Conservation (phyloP, 1,284 basidiomycete genomes). For the Ustilago curta region DNA sequence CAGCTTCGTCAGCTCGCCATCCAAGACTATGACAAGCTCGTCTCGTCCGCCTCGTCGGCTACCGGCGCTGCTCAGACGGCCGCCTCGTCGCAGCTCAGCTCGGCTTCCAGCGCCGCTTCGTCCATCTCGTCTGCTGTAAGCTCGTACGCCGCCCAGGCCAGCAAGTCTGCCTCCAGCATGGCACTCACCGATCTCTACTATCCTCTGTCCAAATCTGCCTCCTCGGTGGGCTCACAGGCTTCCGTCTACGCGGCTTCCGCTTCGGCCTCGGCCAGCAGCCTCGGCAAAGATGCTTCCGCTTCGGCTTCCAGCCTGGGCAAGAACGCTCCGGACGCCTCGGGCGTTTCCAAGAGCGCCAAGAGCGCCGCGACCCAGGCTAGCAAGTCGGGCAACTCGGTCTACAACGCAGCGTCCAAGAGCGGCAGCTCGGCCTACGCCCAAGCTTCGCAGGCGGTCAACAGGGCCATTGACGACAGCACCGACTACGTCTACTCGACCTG, state of each 20-base stretch:
- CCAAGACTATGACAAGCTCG: conserved; percentile 61
- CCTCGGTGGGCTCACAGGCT: conserved; percentile 52
- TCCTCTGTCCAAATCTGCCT: conserved; percentile 49
- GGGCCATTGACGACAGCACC: conserved; percentile 56
- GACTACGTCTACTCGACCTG: conserved; percentile 68
- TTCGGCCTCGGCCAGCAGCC: conserved; percentile 27
- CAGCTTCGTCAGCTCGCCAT: conserved; percentile 63
- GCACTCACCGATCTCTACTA: conserved; percentile 61
- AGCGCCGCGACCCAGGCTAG: conserved; percentile 50
- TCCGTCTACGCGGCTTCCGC: conserved; percentile 40
- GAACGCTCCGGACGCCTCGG: conserved; percentile 38
- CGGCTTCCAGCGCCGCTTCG: conserved; percentile 50
- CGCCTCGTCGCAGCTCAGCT: conserved; percentile 43
- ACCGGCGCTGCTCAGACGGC: conserved; percentile 40
- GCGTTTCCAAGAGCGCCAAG: conserved; percentile 40
- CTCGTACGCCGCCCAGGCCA: conserved; percentile 43
- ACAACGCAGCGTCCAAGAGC: conserved; percentile 51
- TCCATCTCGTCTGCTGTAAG: conserved; percentile 60
- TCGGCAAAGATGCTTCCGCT: conserved; percentile 28
- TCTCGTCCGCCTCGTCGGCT: conserved; percentile 37
- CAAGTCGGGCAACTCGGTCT: conserved; percentile 43
- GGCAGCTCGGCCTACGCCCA: conserved; percentile 53
- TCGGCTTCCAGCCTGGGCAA: conserved; percentile 34
- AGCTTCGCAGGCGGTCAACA: conserved; percentile 42
- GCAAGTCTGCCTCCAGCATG: conserved; percentile 38